Evolutionary conservation across 106 monocot species (phyloP), one percentile per base, ranked within the genome.

Genomic region (Apostasia shenzhenica): DNA sequence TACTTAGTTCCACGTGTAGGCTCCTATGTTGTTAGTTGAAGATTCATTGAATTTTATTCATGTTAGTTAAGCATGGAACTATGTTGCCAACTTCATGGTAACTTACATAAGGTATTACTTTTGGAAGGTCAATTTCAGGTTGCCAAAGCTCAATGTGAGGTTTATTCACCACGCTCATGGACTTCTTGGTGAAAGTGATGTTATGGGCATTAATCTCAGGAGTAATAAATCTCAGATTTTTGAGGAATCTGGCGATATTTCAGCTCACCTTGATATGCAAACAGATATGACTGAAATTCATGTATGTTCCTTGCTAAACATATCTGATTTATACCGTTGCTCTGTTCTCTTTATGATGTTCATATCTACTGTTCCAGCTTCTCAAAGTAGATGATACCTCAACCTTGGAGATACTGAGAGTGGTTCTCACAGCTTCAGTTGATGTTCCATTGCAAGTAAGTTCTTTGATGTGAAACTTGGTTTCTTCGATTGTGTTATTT

Each of bases 121-220:
- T 75, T 87, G 86, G 84, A 92, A 97, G 97, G 97, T 97, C 81
- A 85, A 83, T 73, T 87, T 97, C 87, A 87, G 82, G 73, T 83
- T 97, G 81, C 85, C 89, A 70, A 92, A 83, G 78, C 77, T 97
- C 66, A 84, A 90, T 83, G 69, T 86, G 80, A 97, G 73, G 71
- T 85, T 89, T 74, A 46, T 75, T 70, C 83, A 89, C 60, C 76
- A 62, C 5, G 81, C 73, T 48, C 82, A 87, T 61, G 73, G 57
- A 49, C 71, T 89, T 68, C 71, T 61, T 54, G 59, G 83, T 55
- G 81, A 86, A 51, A 97, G 90, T 65, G 85, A 77, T 70, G 75
- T 97, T 67, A 83, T 80, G 77, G 92, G 97, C 63, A 76, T 92
- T 66, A 70, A 73, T 73, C 69, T 97, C n/a, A 76, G 73, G 70